Base-by-base conservation (phyloP, 2,329 filamentous ascomycete species). In the Cordyceps tenuipes region DNA sequence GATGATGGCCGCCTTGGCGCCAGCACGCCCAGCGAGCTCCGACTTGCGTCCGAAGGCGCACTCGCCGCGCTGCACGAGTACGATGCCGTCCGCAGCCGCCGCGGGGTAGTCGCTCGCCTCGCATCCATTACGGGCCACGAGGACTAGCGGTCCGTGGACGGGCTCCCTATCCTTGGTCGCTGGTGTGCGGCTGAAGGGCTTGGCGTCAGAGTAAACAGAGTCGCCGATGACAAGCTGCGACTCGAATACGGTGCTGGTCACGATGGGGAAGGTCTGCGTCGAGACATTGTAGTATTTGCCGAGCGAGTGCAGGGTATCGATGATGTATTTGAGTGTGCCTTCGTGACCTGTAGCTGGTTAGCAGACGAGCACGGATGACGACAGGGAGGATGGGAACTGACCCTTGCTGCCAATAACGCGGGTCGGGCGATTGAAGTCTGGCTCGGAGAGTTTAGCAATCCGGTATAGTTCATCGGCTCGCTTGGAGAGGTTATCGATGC, bases 11-110 rank as follows among this genome's bases (percentile, higher is more conserved):
- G 85, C 89, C 3, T 83, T 71, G 5, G 90, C 90, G 21, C 89
- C 88, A 1, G 87, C 87, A 53, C 76, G 78, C 47, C 85, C 87
- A 6, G 90, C 89, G 15, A 82, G 75, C 57, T 79, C 79, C 1
- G 87, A 87, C 75, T 94, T 94, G 62, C 79, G 73, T 12, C 85
- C 88, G 65, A 93, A 94, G 8, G 83, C 65, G 68, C 90, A 94
- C 1, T 73, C 77, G 57, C 90, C 90, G 59, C 90, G 85, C 34
- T 79, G 77, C 64, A 94, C 80, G 43, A 94, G 77, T 10, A 87
- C 89, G 62, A 94, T 86, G 61, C 83, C 83, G 54, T 84, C 87
- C 10, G 75, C 70, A 4, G 87, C 74, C 1, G 75, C 71, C 1
- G 77, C 67, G 1, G 88, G 82, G 68, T 84, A 92, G 71, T 92